Evolutionary conservation across 2,329 filamentous ascomycete genomes (phyloP).

Genomic region (Orbilia quercus): DNA sequence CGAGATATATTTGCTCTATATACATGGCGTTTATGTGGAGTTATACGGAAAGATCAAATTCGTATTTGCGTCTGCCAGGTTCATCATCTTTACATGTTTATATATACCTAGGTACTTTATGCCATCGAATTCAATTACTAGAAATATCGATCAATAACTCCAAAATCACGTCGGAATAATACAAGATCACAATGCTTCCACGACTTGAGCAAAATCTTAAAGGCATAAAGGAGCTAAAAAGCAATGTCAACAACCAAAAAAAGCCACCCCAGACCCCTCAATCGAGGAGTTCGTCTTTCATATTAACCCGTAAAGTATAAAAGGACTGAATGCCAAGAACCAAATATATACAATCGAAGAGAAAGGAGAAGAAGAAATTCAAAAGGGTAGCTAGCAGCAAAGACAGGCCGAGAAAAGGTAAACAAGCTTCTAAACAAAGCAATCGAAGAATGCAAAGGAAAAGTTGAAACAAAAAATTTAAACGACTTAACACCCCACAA

Average conservation of each 20-base stretch:
- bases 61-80: background rate
- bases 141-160: too few species aligned
- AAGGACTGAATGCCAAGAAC: slow-evolving; percentile 9
- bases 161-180: too few species aligned
- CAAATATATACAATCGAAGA: slow-evolving; percentile 59
- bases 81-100: too few species aligned
- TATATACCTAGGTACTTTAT: too few species aligned
- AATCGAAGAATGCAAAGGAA: slow-evolving; percentile 48
- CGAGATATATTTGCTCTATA: background rate
- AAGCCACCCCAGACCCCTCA: slow-evolving; percentile 9
- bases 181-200: too few species aligned
- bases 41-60: background rate
- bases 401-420: slow-evolving; percentile 54
- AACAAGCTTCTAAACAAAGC: slow-evolving; percentile 47
- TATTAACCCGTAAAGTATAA: slow-evolving; percentile 18
- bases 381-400: slow-evolving; percentile 52
- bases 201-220: too few species aligned
- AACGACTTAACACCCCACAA: slow-evolving; percentile 7
- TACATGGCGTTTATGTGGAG: background rate
- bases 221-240: too few species aligned
- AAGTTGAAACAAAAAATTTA: slow-evolving; percentile 6
- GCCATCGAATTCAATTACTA: too few species aligned
- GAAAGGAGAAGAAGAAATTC: slow-evolving; percentile 64
- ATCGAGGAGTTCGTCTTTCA: slow-evolving; percentile 14
- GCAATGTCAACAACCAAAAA: slow-evolving; percentile 1